Base-by-base conservation (phyloP, 106 monocot genomes). In the Dendrobium nobile region DNA sequence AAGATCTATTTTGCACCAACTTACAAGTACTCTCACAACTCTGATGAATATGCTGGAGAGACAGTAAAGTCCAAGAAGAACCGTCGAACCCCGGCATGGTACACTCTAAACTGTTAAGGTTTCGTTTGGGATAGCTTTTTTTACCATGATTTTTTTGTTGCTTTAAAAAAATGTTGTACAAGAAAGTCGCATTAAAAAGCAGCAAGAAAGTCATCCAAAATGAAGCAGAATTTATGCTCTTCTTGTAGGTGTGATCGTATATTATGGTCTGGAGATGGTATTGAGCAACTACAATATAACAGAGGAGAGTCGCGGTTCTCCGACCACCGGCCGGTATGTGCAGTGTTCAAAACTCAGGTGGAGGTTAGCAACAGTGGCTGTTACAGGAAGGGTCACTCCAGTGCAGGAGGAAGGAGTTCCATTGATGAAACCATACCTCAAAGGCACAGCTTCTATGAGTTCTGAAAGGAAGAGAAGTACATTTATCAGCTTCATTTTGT, bases 51-150 rank as follows among this genome's bases (percentile, higher is more conserved):
- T 31, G 92, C 92, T 20, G 90, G 95, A 70, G 95, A 95, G 70
- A 91, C 82, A 2, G 82, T 75, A 0, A 90, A 89, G 75, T 95
- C 95, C 0, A 92, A 92, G 86, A 90, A 87, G 80, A 95, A 92
- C 51, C 85, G 95, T 1, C 78, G 95, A 85, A 95, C 95, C n/a
- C 95, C 95, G 6, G 89, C 92, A 54, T 95, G 95, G 92, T 95
- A 31, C 20, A 10, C 9, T 51, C 33, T 45, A 19, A 33, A 44
- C 58, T 61, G 1, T 42, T 13, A 51, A 51, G 51, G 13, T 1
- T 13, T 11, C 10, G 1, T 37, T 3, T 37, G 37, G 37, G 37
- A 37, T 37, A 37, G 3, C 37, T 37, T 37, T 37, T 37, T 37
- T 37, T 2, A 37, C 1, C 37, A 3, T 0, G 2, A 37, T 3